phyloP scores from a whole-genome alignment of 495 filamentous ascomycete species.

The Neurospora cerealis region DNA sequence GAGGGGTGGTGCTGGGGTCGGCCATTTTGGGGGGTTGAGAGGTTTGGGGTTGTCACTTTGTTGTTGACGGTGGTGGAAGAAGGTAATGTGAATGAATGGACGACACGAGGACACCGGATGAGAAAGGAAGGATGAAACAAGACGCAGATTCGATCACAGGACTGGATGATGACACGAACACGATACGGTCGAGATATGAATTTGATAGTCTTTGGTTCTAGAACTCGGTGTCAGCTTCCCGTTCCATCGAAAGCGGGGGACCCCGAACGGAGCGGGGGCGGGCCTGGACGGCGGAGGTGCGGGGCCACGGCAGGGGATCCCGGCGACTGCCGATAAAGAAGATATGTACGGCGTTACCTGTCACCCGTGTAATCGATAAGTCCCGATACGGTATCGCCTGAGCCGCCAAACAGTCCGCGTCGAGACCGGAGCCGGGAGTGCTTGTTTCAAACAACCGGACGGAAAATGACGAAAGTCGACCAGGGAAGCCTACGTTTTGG shows the following conservation, averaged over 20 bases:
- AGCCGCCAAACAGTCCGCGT: not conserved
- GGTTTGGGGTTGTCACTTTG: not conserved
- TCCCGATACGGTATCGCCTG: not conserved
- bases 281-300: not conserved
- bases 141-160: not conserved
- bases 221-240: not conserved
- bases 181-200: not conserved
- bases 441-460: not conserved
- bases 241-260: not conserved
- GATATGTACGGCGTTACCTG: not conserved
- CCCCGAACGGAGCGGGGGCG: not conserved
- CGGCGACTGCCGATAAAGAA: not conserved
- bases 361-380: not conserved
- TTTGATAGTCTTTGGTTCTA: not conserved
- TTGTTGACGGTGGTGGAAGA: not conserved
- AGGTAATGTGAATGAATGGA: not conserved
- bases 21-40: constrained; percentile 30
- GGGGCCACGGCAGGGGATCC: not conserved
- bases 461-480: not conserved
- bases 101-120: not conserved
- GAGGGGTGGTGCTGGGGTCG: constrained; percentile 38
- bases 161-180: not conserved
- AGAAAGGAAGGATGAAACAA: not conserved
- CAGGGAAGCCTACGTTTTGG: not conserved
- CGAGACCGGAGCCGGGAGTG: not conserved